phyloP scores from a whole-genome alignment of 331 rosid genomes.

The Ulmus americana region DNA sequence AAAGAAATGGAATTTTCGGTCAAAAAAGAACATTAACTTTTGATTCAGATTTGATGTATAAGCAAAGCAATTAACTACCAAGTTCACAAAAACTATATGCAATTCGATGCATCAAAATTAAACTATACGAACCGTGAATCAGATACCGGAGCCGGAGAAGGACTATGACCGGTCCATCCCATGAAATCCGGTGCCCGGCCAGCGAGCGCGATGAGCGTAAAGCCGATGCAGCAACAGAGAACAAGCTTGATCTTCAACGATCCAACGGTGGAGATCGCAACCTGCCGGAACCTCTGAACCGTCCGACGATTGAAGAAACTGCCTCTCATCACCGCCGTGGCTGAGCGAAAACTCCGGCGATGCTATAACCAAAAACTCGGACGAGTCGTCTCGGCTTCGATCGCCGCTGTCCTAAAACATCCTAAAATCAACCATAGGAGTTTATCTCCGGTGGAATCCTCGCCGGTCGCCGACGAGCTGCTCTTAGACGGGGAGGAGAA shows the following conservation, averaged over 20 bases:
- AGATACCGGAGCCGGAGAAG: slow-evolving; percentile 27
- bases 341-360: not conserved
- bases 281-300: slow-evolving; percentile 56
- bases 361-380: not conserved
- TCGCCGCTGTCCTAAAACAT: not conserved
- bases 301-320: slow-evolving; percentile 57
- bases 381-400: slow-evolving; percentile 11
- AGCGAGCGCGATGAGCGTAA: slow-evolving; percentile 47
- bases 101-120: not conserved
- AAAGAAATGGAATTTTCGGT: not conserved
- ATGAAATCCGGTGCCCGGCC: slow-evolving; percentile 42
- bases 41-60: not conserved
- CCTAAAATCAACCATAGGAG: not conserved
- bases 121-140: slow-evolving; percentile 53
- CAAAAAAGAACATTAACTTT: not conserved
- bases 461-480: not conserved
- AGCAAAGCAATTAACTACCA: not conserved
- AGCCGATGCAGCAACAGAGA: slow-evolving; percentile 51
- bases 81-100: not conserved
- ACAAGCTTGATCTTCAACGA: slow-evolving; percentile 69
- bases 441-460: not conserved
- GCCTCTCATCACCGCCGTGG: slow-evolving; percentile 51
- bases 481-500: too few species aligned
- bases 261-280: slow-evolving; percentile 52
- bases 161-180: slow-evolving; percentile 42